Evolutionary conservation across 768 basidiomycete species (phyloP).

Genomic region (Lactifluus subvellereus): DNA sequence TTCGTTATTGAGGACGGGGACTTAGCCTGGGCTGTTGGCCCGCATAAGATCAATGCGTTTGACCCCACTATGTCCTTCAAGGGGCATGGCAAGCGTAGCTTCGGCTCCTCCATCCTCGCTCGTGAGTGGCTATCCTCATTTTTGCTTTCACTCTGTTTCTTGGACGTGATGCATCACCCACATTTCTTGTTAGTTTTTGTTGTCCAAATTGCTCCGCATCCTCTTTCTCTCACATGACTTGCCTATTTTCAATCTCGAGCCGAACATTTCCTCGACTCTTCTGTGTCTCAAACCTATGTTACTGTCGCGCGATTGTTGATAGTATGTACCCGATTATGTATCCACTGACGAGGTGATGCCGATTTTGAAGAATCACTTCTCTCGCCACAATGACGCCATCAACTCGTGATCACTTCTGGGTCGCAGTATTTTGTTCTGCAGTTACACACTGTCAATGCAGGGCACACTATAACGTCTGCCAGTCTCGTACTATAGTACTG

Average conservation of each 20-base stretch:
- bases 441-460: no score
- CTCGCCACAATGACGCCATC: no score
- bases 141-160: background rate
- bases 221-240: background rate
- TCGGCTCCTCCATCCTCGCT: constrained; percentile 36
- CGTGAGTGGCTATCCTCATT: background rate
- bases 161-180: background rate
- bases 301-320: background rate
- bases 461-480: no score
- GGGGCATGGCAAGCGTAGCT: constrained; percentile 80
- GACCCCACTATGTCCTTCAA: constrained; percentile 73
- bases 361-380: no score
- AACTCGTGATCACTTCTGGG: no score
- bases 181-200: background rate
- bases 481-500: background rate
- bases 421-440: no score
- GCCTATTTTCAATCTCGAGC: background rate
- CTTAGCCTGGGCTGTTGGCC: constrained; percentile 54
- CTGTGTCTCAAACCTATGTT: background rate
- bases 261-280: background rate
- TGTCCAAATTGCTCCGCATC: background rate
- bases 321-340: background rate
- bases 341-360: no score
- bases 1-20: constrained; percentile 63
- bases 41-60: constrained; percentile 49